Conservation (phyloP, 176 grass and related monocot species). For the Aegilops tauschii region DNA sequence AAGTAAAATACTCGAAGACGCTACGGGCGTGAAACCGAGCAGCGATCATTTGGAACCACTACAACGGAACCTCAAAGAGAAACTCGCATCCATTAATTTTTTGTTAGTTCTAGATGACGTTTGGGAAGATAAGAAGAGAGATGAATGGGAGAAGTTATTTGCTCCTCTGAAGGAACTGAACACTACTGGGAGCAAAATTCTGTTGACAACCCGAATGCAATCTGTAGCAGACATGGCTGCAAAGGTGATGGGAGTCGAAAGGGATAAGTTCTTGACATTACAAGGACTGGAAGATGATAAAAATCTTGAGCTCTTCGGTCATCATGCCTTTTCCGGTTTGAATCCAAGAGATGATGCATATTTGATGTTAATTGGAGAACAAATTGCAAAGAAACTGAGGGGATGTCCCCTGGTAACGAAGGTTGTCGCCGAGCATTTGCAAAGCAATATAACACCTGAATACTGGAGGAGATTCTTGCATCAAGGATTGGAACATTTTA, state of each 20-base stretch:
- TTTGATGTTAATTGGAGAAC: conserved; percentile 3
- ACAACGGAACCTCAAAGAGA: conserved; percentile 21
- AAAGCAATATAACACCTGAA: not conserved
- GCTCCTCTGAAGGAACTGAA: conserved; percentile 24
- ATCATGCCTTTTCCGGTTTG: conserved; percentile 22
- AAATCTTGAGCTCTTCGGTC: conserved; percentile 30
- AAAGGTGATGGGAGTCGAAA: not conserved
- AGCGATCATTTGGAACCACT: not conserved
- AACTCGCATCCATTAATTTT: not conserved
- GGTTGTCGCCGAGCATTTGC: conserved; percentile 33
- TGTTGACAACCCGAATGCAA: conserved; percentile 31
- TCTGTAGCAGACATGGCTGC: not conserved
- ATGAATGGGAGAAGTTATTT: conserved; percentile 32
- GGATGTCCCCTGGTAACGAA: conserved; percentile 63
- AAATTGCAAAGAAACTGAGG: conserved; percentile 32
- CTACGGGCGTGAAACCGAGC: not conserved
- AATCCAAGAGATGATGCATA: conserved; percentile 2
- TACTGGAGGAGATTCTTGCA: conserved; percentile 43
- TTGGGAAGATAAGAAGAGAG: conserved; percentile 17
- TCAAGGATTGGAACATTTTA: not conserved
- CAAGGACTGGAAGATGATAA: conserved; percentile 28
- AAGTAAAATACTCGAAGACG: not conserved
- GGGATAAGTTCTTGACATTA: not conserved
- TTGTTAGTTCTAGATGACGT: conserved; percentile 47
- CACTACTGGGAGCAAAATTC: conserved; percentile 31